Evolutionary conservation across 331 rosid genomes (phyloP), one percentile per base, ranked within the genome.

Genomic region (Rhamnella rubrinervis): DNA sequence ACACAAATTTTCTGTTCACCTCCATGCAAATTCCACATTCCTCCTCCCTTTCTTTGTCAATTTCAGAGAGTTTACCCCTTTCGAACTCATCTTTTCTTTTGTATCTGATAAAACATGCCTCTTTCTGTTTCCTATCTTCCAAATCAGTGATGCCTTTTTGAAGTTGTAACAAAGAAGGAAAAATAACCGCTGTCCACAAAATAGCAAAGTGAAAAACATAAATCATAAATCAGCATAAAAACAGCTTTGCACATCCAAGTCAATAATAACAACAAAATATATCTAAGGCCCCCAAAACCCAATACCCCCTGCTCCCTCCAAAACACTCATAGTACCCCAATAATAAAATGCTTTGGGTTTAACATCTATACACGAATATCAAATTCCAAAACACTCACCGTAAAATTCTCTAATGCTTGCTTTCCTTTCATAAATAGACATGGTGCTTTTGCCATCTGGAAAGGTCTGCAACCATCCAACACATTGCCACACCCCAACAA

Each of bases 11-110:
- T 52, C 75, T 62, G 70, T 83, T 88, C 80, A 88, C 72, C 77
- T 90, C 98, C 96, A 90, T 73, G 84, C 98, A 93, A 86, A 93
- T 90, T 17, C 96, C 93, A 72, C 98, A 93, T 78, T 93, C 98
- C 59, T 86, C 87, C 66, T 90, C 98, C 81, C 97, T 86, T 77
- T 88, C 96, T 20, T 80, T 74, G 81, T 93, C 98, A 66, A 83
- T 50, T 79, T 81, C 91, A 19, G 93, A 80, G 35, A 82, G 72
- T 65, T 71, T 82, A 56, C 86, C 88, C 63, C 73, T 86, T 59
- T 65, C 84, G 39, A 62, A 19, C 55, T 80, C 85, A 70, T 82
- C 84, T 63, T 46, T 80, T 71, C 80, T 85, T 83, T 72, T 87
- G 80, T 80, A 90, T 63, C 84, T 85, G 61, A 14, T 41, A 55